phyloP scores from a whole-genome alignment of 2,329 filamentous ascomycete species.

The Aspergillus pseudoterreus region DNA sequence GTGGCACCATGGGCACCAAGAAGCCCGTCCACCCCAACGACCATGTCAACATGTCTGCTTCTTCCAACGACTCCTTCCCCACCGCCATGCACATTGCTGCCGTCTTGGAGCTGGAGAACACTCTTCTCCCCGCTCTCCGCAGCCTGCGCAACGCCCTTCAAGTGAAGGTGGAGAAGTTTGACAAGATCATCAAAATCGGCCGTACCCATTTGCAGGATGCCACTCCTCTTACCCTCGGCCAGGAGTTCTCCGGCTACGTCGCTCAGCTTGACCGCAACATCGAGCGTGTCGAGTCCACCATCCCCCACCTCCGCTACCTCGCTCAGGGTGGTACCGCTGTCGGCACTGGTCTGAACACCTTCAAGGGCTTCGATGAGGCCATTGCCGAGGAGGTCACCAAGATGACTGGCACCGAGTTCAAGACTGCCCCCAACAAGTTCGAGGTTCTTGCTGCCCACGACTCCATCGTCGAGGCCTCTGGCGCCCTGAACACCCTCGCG shows the following conservation, averaged over 20 bases:
- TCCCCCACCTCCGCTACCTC: conserved; percentile 80
- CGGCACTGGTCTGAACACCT: conserved; percentile 96
- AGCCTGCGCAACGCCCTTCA: conserved; percentile 80
- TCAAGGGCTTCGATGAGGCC: conserved; percentile 89
- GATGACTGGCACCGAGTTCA: conserved; percentile 89
- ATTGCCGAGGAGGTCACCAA: conserved; percentile 87
- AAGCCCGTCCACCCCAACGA: conserved; percentile 99
- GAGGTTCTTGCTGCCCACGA: conserved; percentile 95
- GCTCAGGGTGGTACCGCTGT: conserved; percentile 97
- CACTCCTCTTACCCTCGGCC: conserved; percentile 88
- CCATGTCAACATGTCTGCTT: conserved; percentile 98
- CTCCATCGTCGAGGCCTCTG: conserved; percentile 89
- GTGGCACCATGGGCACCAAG: conserved; percentile 91
- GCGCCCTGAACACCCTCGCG: conserved; percentile 88
- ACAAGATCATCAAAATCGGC: conserved; percentile 98
- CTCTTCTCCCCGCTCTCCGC: conserved; percentile 76
- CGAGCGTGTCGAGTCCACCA: conserved; percentile 74
- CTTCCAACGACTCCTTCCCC: conserved; percentile 98
- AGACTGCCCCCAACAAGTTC: conserved; percentile 98
- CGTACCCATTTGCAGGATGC: conserved; percentile 97
- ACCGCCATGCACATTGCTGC: conserved; percentile 99
- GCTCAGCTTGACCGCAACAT: conserved; percentile 90
- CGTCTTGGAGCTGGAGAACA: conserved; percentile 84
- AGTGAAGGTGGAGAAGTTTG: conserved; percentile 83
- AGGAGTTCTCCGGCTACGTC: conserved; percentile 97